These are phyloP conservation scores for Mangifera indica DNA, from an alignment of 345 rosid species.

Conservation along the genomic window DNA sequence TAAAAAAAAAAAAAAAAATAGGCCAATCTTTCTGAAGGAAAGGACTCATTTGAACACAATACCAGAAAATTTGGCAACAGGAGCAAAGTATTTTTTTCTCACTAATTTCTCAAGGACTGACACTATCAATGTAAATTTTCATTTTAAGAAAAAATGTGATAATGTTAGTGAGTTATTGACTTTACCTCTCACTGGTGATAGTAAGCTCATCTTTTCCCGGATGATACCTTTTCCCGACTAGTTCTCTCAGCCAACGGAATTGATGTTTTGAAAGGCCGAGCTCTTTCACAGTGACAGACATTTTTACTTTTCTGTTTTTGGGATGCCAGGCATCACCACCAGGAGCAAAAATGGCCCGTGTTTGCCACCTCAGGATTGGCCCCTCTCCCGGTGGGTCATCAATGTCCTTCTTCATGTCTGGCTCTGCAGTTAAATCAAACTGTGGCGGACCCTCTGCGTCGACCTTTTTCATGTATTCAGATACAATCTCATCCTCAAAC, in stretches of 20 bases:
- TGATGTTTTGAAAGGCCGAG: conserved; percentile 89
- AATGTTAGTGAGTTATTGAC: neutral
- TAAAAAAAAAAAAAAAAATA: no score
- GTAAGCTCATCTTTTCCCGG: conserved; percentile 96
- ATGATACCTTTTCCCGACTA: conserved; percentile 88
- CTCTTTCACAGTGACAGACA: conserved; percentile 91
- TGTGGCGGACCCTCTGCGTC: conserved; percentile 64
- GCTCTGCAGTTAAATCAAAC: conserved; percentile 52
- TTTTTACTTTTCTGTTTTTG: conserved; percentile 86
- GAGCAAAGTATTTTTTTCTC: neutral
- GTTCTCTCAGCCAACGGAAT: conserved; percentile 64
- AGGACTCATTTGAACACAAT: no score
- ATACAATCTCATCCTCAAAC: conserved; percentile 85
- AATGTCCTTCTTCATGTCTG: conserved; percentile 44
- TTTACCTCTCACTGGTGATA: conserved; percentile 91
- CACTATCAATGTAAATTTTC: no score
- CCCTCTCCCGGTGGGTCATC: conserved; percentile 94
- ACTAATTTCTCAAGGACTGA: no score
- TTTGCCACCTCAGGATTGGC: conserved; percentile 86
- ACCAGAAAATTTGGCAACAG: neutral
- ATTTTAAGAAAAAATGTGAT: neutral
- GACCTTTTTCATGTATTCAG: conserved; percentile 56
- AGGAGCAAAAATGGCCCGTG: conserved; percentile 82
- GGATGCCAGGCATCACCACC: conserved; percentile 99
- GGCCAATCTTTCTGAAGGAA: no score